Evolutionary conservation across 805 yeast species (phyloP).

Genomic region (Teunomyces pallodes): DNA sequence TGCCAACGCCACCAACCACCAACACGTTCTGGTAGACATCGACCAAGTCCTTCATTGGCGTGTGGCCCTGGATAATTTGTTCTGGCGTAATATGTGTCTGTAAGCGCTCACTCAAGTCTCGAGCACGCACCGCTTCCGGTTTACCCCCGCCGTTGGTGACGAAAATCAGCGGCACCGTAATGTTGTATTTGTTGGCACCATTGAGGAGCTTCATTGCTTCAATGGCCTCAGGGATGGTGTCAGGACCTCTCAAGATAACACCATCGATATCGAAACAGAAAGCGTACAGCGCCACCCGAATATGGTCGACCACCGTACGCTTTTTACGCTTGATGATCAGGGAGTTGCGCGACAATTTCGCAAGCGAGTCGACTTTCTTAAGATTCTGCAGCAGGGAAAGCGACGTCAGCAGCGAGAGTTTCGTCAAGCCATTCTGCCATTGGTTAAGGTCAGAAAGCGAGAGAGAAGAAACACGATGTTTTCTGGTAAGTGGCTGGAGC

Average conservation of each 20-base stretch:
- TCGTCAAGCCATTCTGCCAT: constrained; percentile 53
- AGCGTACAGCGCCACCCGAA: constrained; percentile 75
- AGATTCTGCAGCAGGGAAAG: constrained; percentile 35
- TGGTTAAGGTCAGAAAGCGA: constrained; percentile 65
- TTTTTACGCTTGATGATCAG: constrained; percentile 46
- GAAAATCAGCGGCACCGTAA: constrained; percentile 77
- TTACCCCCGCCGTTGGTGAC: constrained; percentile 94
- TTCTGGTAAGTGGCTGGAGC: constrained; percentile 59
- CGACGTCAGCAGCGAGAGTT: constrained; percentile 35
- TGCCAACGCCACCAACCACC: constrained; percentile 88
- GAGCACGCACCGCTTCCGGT: constrained; percentile 71
- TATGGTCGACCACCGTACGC: constrained; percentile 60
- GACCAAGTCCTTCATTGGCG: constrained; percentile 86
- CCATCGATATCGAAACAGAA: constrained; percentile 95
- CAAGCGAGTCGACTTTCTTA: constrained; percentile 43
- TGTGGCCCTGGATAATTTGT: constrained; percentile 90
- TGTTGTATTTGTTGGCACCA: constrained; percentile 74
- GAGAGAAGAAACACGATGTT: constrained; percentile 61
- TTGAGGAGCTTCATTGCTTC: constrained; percentile 70
- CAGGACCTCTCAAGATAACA: constrained; percentile 80
- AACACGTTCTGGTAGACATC: constrained; percentile 66
- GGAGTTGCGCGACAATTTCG: constrained; percentile 46
- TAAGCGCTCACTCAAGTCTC: constrained; percentile 63
- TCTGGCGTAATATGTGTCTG: constrained; percentile 61
- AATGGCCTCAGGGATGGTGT: constrained; percentile 76